Base-by-base conservation (phyloP, 441 rosid species). In the Euphorbia corollata region DNA sequence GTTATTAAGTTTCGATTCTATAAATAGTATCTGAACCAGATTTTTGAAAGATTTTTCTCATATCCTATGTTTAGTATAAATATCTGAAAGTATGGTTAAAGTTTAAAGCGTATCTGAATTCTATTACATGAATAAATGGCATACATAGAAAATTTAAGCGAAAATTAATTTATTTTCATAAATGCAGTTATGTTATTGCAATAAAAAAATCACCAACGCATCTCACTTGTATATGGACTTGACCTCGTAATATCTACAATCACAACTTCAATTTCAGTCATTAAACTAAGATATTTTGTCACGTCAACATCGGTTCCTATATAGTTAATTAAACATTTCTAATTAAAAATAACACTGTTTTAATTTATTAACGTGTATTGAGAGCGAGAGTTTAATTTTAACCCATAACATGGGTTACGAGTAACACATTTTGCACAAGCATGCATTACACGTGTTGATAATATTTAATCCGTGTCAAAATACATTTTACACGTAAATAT, bases 361-460 rank as follows among this genome's bases (percentile, higher is more conserved):
- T 18, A 16, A 16, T 8, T 10, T 61, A 0, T 22, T 9, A 38
- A 59, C 20, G 36, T 20, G 23, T 36, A 8, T 2, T 32, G n/a
- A 30, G 38, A 30, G 12, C 2, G 15, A 18, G 8, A 60, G 13
- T 16, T 19, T 36, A 15, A n/a, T 36, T 60, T 34, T 13, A 8
- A 8, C 36, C 63, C 34, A 30, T 36, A 8, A 32, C 61, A 53
- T 34, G n/a, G 10, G 23, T 41, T n/a, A 50, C 1, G 61, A 53
- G 23, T 39, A 15, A 10, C 6, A 23, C 3, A 11, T 8, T 39
- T 13, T 66, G 16, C 8, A 9, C 57, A 54, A 13, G 39, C 69
- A 55, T 38, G 61, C 5, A 36, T 22, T 55, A 20, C 69, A 55
- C 39, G 62, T 66, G 69, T 39, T 38, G n/a, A 4, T 65, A 13